Base-by-base conservation (phyloP, 192 early-diverging fungal genomes). In the Umbelopsis sp. region DNA sequence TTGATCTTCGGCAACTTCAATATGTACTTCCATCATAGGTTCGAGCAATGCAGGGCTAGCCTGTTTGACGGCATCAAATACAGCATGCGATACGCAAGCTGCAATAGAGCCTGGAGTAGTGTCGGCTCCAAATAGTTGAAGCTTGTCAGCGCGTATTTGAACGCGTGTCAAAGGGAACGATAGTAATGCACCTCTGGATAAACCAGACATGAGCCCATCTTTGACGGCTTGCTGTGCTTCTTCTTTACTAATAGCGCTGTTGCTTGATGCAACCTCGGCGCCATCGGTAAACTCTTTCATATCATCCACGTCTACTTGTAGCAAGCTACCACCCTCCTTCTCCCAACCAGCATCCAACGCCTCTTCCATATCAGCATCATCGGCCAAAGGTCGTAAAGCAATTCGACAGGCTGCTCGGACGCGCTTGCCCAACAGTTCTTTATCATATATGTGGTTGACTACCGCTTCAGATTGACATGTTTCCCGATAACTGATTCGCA, bases 401-500 rank as follows among this genome's bases (percentile, higher is more conserved):
- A 95, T 75, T 23, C 80, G 71, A 68, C 93, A 80, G 0, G 76
- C 82, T 6, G 86, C 88, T 46, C 84, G 86, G 7, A 79, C 77
- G 20, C 83, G 73, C 53, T 92, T 93, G 9, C 92, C 92, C 51
- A 94, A 81, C 0, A 92, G 74, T 50, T 92, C 90, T 33, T 81
- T 86, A 55, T 93, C 91, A 65, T 93, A 93, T 11, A 79, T 69
- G 72, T 81, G 74, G 0, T 70, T 68, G 8, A 79, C 74, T 0
- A 79, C 69, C 1, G 72, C 68, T n/a, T 72, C 51, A 0, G 64
- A 81, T 23, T 79, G 76, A 48, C 86, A 78, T 7, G 86, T 92
- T 68, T 98, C 97, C 58, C 96, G 86, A 76, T 94, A 97, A 22
- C 89, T 87, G 66, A 98, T 95, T 37, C 89, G 83, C 83, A 97